Evolutionary conservation across 805 yeast genomes (phyloP).

Genomic region (Saccharomyces mikatae): DNA sequence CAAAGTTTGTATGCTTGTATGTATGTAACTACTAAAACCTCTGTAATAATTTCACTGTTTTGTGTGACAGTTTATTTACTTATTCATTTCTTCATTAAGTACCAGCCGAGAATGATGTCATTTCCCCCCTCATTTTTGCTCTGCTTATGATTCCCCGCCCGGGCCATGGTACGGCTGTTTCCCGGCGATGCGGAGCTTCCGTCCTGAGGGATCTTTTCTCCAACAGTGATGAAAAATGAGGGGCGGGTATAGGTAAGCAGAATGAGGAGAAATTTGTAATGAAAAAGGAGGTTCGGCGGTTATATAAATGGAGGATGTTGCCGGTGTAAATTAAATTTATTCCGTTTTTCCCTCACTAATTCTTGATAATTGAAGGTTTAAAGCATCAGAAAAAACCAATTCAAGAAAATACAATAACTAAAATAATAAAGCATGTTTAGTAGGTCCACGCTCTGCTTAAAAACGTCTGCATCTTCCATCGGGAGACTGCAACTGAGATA

Average conservation of each 20-base stretch:
- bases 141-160: background rate
- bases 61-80: background rate
- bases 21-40: background rate
- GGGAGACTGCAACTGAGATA: conserved; percentile 16
- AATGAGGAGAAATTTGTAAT: background rate
- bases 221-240: background rate
- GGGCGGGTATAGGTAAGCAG: background rate
- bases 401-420: background rate
- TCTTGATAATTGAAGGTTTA: background rate
- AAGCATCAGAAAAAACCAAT: background rate
- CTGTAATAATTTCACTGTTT: background rate
- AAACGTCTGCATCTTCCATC: background rate
- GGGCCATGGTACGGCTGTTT: background rate
- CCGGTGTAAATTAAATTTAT: background rate
- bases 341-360: background rate
- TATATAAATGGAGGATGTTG: background rate
- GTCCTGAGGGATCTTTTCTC: background rate
- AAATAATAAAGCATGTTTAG: background rate
- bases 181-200: background rate
- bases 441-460: background rate
- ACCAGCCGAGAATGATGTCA: background rate
- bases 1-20: background rate
- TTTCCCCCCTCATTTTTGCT: background rate
- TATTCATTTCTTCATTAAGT: background rate
- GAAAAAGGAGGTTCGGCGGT: background rate